These are phyloP conservation scores for Cryoendolithus antarcticus DNA, from an alignment of 2,329 filamentous ascomycete species.

Conservation along the genomic window DNA sequence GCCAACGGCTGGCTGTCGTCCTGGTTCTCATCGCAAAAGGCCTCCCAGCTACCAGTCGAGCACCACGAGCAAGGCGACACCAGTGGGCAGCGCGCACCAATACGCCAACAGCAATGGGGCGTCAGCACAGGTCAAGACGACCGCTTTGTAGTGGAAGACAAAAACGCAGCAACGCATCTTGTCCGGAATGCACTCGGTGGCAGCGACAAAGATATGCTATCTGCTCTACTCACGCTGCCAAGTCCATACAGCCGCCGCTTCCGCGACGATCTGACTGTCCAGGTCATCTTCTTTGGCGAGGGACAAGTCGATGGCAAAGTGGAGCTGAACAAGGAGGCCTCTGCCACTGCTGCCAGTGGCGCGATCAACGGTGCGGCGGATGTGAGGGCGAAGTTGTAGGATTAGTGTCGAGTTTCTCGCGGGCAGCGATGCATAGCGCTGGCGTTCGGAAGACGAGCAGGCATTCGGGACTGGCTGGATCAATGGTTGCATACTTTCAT, in stretches of 20 bases:
- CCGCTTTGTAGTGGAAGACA: conserved; percentile 88
- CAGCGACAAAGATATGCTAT: conserved; percentile 85
- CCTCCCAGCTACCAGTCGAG: conserved; percentile 58
- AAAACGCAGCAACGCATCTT: conserved; percentile 91
- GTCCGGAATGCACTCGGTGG: conserved; percentile 91
- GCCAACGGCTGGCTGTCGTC: conserved; percentile 52
- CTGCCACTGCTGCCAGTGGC: conserved; percentile 36
- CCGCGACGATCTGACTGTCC: conserved; percentile 87
- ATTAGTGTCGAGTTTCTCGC: too few species aligned
- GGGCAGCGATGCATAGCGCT: too few species aligned
- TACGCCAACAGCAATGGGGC: conserved; percentile 85
- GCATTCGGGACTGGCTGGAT: too few species aligned
- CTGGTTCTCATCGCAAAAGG: conserved; percentile 48
- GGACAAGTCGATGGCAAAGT: conserved; percentile 64
- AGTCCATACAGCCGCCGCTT: conserved; percentile 86
- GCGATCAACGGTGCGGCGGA: conserved; percentile 6
- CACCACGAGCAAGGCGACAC: conserved; percentile 35
- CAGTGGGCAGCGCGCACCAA: conserved; percentile 70
- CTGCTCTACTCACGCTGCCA: conserved; percentile 78
- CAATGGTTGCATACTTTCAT: conserved; percentile 15
- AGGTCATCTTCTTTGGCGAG: conserved; percentile 97
- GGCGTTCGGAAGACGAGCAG: too few species aligned
- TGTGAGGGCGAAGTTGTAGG: conserved; percentile 12
- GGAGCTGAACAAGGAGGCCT: conserved; percentile 76
- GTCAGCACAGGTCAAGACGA: conserved; percentile 59